These are phyloP conservation scores for Chaetomiaceae sp. DNA, from an alignment of 2,329 filamentous ascomycete species.

Conservation along the genomic window DNA sequence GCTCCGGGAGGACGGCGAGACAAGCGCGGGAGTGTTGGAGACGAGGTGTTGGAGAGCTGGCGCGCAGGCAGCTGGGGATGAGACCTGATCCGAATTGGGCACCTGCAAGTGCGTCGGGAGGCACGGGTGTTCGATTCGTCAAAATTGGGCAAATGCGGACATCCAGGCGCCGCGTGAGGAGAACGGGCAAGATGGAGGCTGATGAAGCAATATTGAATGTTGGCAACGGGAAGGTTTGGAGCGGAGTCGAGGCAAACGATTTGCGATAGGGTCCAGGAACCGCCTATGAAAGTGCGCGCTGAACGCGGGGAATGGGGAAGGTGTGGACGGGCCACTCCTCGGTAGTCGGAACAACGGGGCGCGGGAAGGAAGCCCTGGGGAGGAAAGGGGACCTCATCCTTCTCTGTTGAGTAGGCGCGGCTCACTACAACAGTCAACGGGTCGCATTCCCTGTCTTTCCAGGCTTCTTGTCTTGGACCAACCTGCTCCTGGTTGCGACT, in stretches of 20 bases:
- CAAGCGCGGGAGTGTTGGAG: neutral
- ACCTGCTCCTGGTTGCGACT: no score
- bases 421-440: no score
- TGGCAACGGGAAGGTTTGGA: constrained; percentile 13
- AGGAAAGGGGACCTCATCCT: no score
- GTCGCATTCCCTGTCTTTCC: no score
- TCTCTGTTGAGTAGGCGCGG: no score
- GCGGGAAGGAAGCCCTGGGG: no score
- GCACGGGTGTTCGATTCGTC: constrained; percentile 4
- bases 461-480: no score
- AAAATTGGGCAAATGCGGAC: constrained; percentile 20
- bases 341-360: constrained; percentile 2
- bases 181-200: neutral
- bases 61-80: no score
- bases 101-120: neutral
- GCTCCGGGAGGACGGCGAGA: neutral
- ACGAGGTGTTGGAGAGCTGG: neutral
- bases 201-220: constrained; percentile 12
- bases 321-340: constrained; percentile 9
- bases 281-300: constrained; percentile 12
- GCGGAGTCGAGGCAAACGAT: constrained; percentile 19
- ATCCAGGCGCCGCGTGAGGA: constrained; percentile 16
- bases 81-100: neutral
- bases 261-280: constrained; percentile 7
- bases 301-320: constrained; percentile 17